Evolutionary conservation across 2,329 filamentous ascomycete species (phyloP), one percentile per base, ranked within the genome.

Genomic region (Cladosporium sphaerospermum): DNA sequence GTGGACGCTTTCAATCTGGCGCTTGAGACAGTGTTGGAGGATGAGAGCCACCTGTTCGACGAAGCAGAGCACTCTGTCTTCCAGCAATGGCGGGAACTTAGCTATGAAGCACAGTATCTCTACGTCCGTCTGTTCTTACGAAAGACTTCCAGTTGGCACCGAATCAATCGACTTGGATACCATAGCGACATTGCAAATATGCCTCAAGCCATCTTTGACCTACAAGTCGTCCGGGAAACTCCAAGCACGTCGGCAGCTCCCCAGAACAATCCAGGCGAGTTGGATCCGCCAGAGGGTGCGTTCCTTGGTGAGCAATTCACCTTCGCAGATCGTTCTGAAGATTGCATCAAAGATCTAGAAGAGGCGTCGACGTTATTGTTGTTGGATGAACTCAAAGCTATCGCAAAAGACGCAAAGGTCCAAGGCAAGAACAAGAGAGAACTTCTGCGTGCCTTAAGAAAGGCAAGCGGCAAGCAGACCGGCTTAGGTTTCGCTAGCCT

Each of bases 1-100:
- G 89, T 96, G 14, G 93, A 99, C 71, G 93, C 93, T 0, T 99
- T 99, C 75, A 96, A 96, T 64, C 76, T 97, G 11, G 89, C 92
- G 2, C 74, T 99, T 45, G 85, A 92, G 55, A 96, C 89, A 0
- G 93, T 99, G 3, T 73, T 97, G 10, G 84, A 89, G 45, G 89
- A 97, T 54, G 93, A 99, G 70, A 79, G 81, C 0, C 89, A 96
- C 69, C 74, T 99, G 0, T 99, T 97, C 66, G 81, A 93, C 62
- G 80, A 83, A 54, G 84, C 82, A 14, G 93, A 99, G 69, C 80
- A 78, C 63, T 75, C 79, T 11, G 78, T 97, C 0, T 97, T 99
- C 66, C 72, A 75, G 3, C 76, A 84, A 54, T 99, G 92, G 90
- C 80, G 75, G 55, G 69, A 71, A 0, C 67, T 97, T 48, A 75